Conservation (phyloP, 2,329 filamentous ascomycete genomes). For the Delphinella strobiligena region DNA sequence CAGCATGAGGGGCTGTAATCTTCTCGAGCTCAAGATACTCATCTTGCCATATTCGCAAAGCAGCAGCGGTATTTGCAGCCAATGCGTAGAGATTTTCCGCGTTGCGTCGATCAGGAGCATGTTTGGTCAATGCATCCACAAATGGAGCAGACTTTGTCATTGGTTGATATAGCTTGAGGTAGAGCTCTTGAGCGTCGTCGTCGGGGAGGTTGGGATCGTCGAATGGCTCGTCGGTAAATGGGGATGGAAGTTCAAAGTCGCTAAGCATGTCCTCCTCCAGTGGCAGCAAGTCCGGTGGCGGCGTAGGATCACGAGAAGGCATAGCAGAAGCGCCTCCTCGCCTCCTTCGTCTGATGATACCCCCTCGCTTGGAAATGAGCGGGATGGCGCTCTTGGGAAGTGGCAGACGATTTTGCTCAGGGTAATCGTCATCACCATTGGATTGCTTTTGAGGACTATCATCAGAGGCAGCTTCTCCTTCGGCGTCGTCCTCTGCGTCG, state of each 20-base stretch:
- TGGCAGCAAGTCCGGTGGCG: slow-evolving; percentile 18
- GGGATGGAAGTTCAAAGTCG: slow-evolving; percentile 15
- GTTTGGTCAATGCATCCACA: slow-evolving; percentile 31
- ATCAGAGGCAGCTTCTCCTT: neutral
- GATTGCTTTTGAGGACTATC: neutral
- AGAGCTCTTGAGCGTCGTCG: slow-evolving; percentile 27
- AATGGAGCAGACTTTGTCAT: slow-evolving; percentile 31
- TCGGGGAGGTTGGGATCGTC: slow-evolving; percentile 14
- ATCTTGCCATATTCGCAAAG: slow-evolving; percentile 44
- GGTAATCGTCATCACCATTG: neutral
- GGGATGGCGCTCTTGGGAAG: neutral
- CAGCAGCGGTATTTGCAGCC: slow-evolving; percentile 41
- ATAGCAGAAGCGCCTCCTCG: slow-evolving; percentile 6
- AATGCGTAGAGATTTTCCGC: slow-evolving; percentile 42
- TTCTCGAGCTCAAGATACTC: slow-evolving; percentile 46
- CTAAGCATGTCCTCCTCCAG: slow-evolving; percentile 20
- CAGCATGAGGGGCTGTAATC: slow-evolving; percentile 38
- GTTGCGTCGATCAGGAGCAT: slow-evolving; percentile 29
- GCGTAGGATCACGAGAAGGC: slow-evolving; percentile 14
- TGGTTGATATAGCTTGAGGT: slow-evolving; percentile 28
- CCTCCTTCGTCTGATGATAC: slow-evolving; percentile 2
- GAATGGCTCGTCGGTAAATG: slow-evolving; percentile 10
- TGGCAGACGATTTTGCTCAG: neutral
- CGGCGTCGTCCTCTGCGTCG: slow-evolving; percentile 6
- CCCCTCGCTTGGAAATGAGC: slow-evolving; percentile 1